Base-by-base conservation (phyloP, 2,329 filamentous ascomycete species). In the Nothophaeocryptopus gaeumannii region DNA sequence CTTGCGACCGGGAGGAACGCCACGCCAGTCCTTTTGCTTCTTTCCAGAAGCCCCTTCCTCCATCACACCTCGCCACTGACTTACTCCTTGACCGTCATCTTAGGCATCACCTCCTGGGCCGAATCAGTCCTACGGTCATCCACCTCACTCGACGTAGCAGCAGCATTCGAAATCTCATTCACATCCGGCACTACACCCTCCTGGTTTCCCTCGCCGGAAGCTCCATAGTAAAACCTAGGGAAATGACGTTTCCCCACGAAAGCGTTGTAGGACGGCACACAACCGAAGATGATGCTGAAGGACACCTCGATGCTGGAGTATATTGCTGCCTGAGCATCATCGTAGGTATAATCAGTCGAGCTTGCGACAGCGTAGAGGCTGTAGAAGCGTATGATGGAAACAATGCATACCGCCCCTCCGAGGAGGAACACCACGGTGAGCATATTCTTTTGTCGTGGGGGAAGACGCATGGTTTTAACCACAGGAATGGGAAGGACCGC, bases 401-500 rank as follows among this genome's bases (percentile, higher is more conserved):
- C 31, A 5, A 40, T 40, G 39, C 39, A 31, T n/a, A 40, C 39
- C 1, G 15, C 26, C 9, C 39, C 39, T 20, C 39, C 39, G 39
- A 40, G 39, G 1, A 29, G 20, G 39, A 40, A 40, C n/a, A 40
- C 39, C 20, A 40, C 15, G 15, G 31, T 40, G 10, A 40, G 20
- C 39, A 40, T 40, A 3, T 40, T 40, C 20, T 40, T 40, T 40
- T 40, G 39, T 4, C 39, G 39, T 7, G 3, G 7, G 5, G 39
- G 39, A 8, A 40, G 51, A 12, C 61, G 55, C 10, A 67, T 46
- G 0, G 41, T 49, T 9, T 51, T 56, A 7, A 67, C 43, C 3
- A 65, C 60, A 2, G 61, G 64, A 44, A 67, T 60, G 1, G 65
- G 65, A 8, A 66, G 45, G 5, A 62, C 37, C n/a, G 61, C 58